phyloP scores from a whole-genome alignment of 306 rosid genomes.

The Trifolium pratense region DNA sequence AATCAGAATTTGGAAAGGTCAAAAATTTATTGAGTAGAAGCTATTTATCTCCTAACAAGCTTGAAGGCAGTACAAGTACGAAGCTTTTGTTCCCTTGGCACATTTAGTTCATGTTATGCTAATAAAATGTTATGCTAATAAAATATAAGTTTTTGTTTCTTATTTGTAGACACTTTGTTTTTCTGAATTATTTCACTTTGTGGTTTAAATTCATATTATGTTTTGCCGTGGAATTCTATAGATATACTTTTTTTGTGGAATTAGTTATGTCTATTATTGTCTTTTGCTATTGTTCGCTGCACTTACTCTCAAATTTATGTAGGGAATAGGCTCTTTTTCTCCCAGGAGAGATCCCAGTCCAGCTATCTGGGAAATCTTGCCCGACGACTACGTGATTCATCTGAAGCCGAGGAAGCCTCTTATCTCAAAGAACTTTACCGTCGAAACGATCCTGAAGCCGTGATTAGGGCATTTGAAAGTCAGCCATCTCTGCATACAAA shows the following conservation, averaged over 20 bases:
- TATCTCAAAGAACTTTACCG: conserved; percentile 78
- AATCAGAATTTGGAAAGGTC: conserved; percentile 49
- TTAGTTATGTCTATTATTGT: background rate
- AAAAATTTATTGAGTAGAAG: conserved; percentile 50
- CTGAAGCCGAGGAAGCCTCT: conserved; percentile 73
- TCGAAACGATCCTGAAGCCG: conserved; percentile 83
- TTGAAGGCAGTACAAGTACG: conserved; percentile 61
- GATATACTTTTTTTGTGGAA: background rate
- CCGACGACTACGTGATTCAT: conserved; percentile 62
- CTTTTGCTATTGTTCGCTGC: conserved; percentile 9
- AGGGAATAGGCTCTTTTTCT: conserved; percentile 54
- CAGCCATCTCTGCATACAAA: conserved; percentile 77
- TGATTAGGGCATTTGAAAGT: conserved; percentile 83
- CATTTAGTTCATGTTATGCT: conserved; percentile 20
- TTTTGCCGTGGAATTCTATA: background rate
- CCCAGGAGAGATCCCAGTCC: conserved; percentile 70
- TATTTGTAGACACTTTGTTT: background rate
- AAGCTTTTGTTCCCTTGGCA: background rate
- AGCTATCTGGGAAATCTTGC: conserved; percentile 79
- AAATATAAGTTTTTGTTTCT: background rate
- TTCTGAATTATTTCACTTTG: conserved; percentile 17
- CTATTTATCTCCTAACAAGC: conserved; percentile 48
- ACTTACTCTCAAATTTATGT: conserved; percentile 40
- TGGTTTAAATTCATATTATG: background rate
- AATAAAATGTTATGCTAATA: background rate